Evolutionary conservation across 2,329 filamentous ascomycete species (phyloP).

Genomic region (Cercospora zeae-maydis): DNA sequence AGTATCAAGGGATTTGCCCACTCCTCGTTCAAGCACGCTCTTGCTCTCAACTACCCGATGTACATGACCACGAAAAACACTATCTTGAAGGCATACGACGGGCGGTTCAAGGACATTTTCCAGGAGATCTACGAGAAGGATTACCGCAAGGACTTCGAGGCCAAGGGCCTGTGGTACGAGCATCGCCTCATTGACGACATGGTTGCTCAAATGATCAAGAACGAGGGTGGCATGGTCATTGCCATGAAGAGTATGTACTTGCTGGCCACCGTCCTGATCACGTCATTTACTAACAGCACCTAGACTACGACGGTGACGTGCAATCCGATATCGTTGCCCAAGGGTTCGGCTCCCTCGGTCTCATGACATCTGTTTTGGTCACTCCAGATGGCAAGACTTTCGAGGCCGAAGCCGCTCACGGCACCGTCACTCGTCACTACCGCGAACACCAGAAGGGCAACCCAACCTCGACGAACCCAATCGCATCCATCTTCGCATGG

Average conservation of each 20-base stretch:
- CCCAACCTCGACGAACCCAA: slow-evolving; percentile 97
- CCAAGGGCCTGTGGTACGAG: slow-evolving; percentile 96
- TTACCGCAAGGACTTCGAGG: slow-evolving; percentile 86
- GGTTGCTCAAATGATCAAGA: slow-evolving; percentile 99
- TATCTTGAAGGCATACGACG: slow-evolving; percentile 98
- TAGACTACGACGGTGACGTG: slow-evolving; percentile 98
- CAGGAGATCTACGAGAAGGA: slow-evolving; percentile 87
- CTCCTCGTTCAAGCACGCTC: slow-evolving; percentile 90
- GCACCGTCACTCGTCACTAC: slow-evolving; percentile 97
- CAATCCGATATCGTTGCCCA: slow-evolving; percentile 98
- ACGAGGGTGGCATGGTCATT: slow-evolving; percentile 91
- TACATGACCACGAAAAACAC: slow-evolving; percentile 99
- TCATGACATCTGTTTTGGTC: slow-evolving; percentile 97
- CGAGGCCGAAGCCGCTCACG: slow-evolving; percentile 96
- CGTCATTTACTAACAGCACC: slow-evolving; percentile 19
- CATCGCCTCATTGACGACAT: slow-evolving; percentile 99
- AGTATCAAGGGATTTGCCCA: slow-evolving; percentile 94
- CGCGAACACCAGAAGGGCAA: slow-evolving; percentile 97
- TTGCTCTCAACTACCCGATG: slow-evolving; percentile 82
- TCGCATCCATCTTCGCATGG: slow-evolving; percentile 99
- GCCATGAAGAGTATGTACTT: slow-evolving; percentile 83
- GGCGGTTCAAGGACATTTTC: slow-evolving; percentile 99
- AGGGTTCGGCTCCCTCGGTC: slow-evolving; percentile 93
- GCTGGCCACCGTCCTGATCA: background rate
- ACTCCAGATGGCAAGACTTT: slow-evolving; percentile 96